phyloP scores from a whole-genome alignment of 148 eudicot genomes.

The Nepenthes mirabilis region DNA sequence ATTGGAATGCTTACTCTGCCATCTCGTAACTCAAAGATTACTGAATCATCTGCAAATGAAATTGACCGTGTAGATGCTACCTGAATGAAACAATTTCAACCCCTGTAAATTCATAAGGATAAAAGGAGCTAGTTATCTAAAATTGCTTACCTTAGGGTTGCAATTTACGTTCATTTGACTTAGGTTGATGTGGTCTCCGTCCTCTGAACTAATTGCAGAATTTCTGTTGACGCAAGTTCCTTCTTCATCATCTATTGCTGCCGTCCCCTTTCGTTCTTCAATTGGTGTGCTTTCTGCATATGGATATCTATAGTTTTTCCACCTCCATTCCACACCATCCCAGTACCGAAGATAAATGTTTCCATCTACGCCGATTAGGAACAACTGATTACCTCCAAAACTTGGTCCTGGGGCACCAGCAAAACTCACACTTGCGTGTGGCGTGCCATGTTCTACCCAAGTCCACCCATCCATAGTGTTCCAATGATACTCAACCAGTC shows the following conservation, averaged over 20 bases:
- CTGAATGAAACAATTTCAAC: slow-evolving; percentile 19
- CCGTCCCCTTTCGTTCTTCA: slow-evolving; percentile 11
- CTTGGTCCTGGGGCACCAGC: slow-evolving; percentile 65
- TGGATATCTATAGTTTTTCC: slow-evolving; percentile 58
- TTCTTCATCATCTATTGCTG: slow-evolving; percentile 8
- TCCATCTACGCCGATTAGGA: slow-evolving; percentile 68
- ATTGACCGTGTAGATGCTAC: slow-evolving; percentile 58
- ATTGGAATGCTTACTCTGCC: slow-evolving; percentile 49
- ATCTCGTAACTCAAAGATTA: slow-evolving; percentile 73
- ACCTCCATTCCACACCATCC: slow-evolving; percentile 47
- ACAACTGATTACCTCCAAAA: slow-evolving; percentile 40
- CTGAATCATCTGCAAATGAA: slow-evolving; percentile 47
- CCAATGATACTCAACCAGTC: slow-evolving; percentile 75
- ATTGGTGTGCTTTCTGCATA: slow-evolving; percentile 5
- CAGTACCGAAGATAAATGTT: slow-evolving; percentile 52
- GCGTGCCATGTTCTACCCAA: slow-evolving; percentile 86
- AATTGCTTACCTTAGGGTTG: slow-evolving; percentile 44
- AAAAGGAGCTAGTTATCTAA: not conserved
- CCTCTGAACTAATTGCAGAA: slow-evolving; percentile 8
- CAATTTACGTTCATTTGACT: slow-evolving; percentile 20
- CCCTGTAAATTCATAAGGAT: not conserved
- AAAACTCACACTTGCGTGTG: slow-evolving; percentile 34
- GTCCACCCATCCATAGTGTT: slow-evolving; percentile 55
- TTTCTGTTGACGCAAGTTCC: slow-evolving; percentile 11
- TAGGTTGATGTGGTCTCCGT: slow-evolving; percentile 7